phyloP scores from a whole-genome alignment of 2,329 filamentous ascomycete genomes.

The Pyrenophora graminea region DNA sequence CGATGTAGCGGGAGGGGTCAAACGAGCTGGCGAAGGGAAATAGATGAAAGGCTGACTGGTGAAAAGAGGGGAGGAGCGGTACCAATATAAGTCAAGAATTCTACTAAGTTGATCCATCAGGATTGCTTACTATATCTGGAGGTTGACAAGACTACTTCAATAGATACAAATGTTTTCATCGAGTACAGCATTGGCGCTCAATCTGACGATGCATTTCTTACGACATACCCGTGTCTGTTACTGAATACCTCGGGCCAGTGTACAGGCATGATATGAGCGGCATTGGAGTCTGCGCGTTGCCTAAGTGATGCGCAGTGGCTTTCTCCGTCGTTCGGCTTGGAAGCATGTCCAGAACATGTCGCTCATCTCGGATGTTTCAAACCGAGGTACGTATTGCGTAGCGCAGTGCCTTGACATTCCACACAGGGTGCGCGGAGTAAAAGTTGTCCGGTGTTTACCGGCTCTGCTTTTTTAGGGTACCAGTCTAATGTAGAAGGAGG shows the following conservation, averaged over 20 bases:
- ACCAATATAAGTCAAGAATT: background rate
- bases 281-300: background rate
- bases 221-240: slow-evolving; percentile 1
- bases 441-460: background rate
- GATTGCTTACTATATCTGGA: background rate
- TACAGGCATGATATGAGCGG: background rate
- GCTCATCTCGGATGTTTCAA: background rate
- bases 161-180: background rate
- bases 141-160: background rate
- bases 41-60: slow-evolving; percentile 19
- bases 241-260: background rate
- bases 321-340: background rate
- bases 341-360: background rate
- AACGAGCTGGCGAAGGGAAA: slow-evolving; percentile 54
- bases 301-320: background rate
- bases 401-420: background rate
- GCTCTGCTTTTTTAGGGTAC: background rate
- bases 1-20: slow-evolving; percentile 51
- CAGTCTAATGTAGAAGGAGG: background rate
- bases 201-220: background rate
- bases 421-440: background rate
- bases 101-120: background rate
- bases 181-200: background rate
- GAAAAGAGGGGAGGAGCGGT: background rate
- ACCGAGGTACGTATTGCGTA: background rate